Conservation (phyloP, 495 filamentous ascomycete species). For the Trypethelium eluteriae region DNA sequence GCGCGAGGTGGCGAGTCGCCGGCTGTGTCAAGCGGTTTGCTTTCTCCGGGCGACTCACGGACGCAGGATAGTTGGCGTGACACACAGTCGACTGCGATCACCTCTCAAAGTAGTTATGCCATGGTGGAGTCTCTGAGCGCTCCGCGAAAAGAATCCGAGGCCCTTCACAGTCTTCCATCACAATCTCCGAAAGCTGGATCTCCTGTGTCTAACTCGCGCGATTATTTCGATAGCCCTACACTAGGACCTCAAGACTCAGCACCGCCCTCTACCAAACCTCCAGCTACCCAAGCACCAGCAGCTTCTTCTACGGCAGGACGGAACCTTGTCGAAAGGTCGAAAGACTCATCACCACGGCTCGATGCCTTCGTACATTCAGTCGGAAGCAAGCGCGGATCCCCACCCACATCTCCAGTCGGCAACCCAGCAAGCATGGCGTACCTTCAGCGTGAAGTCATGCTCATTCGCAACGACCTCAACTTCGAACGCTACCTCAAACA, state of each 20-base stretch:
- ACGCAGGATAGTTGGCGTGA: constrained; percentile 37
- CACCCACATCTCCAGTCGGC: constrained; percentile 26
- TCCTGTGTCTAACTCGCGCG: constrained; percentile 11
- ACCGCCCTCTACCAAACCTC: background rate
- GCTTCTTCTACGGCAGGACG: constrained; percentile 1
- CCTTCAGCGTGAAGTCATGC: constrained; percentile 56
- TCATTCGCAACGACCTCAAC: constrained; percentile 65
- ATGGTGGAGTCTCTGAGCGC: constrained; percentile 5
- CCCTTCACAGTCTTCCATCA: constrained; percentile 30
- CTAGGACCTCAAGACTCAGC: constrained; percentile 14
- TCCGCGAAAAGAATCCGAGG: constrained; percentile 31
- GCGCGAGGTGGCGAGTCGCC: constrained; percentile 1
- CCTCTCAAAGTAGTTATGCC: constrained; percentile 30
- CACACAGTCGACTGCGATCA: constrained; percentile 42
- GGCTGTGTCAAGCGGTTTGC: background rate
- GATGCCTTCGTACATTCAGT: constrained; percentile 29
- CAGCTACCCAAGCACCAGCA: constrained; percentile 22
- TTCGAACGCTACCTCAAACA: constrained; percentile 70
- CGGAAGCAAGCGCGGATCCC: background rate
- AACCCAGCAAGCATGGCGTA: constrained; percentile 41
- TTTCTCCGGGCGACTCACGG: background rate
- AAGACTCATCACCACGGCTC: constrained; percentile 18
- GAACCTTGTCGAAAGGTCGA: background rate
- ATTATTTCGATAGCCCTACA: constrained; percentile 21
- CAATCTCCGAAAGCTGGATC: constrained; percentile 20